These are phyloP conservation scores for Neurospora crassa DNA, from an alignment of 2,329 filamentous ascomycete species.

Conservation along the genomic window DNA sequence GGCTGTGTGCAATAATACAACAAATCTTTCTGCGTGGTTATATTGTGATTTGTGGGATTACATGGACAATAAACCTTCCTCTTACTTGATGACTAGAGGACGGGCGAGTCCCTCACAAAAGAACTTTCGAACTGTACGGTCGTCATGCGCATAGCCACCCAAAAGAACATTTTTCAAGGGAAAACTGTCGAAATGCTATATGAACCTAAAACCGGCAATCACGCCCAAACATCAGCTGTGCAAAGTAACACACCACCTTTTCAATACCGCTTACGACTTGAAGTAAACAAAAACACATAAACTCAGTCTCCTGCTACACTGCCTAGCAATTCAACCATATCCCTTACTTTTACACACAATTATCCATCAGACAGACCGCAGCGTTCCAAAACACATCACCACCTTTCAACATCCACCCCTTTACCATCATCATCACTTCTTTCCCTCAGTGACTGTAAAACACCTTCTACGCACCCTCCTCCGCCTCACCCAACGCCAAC, in stretches of 20 bases:
- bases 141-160: background rate
- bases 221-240: background rate
- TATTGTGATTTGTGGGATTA: no score
- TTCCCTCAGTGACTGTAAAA: background rate
- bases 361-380: background rate
- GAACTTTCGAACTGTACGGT: no score
- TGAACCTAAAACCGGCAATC: background rate
- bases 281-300: background rate
- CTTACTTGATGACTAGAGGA: no score
- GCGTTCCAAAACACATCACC: background rate
- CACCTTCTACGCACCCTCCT: background rate
- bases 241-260: background rate
- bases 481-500: constrained; percentile 11
- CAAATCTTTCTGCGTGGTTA: no score
- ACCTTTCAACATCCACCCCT: background rate
- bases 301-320: background rate
- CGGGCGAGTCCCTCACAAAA: no score
- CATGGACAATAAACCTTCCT: no score
- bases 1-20: background rate
- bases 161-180: background rate
- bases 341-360: background rate
- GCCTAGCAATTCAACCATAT: background rate
- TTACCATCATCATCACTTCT: background rate
- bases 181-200: background rate
- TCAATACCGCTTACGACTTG: background rate